Conservation (phyloP, 2,329 filamentous ascomycete species). For the Ilyonectria mors-panacis region DNA sequence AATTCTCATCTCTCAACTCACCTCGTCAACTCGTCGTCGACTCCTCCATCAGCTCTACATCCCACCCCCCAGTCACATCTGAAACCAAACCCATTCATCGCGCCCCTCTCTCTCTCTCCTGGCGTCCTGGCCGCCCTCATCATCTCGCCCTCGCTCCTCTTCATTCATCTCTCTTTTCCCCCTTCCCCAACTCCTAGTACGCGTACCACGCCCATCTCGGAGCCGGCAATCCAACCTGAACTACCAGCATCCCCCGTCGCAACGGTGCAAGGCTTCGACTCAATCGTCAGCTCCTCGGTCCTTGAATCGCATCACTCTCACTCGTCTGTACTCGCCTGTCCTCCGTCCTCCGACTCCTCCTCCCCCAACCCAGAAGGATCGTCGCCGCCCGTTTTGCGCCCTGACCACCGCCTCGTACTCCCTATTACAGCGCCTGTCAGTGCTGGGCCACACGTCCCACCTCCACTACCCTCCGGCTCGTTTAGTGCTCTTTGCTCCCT, state of each 20-base stretch:
- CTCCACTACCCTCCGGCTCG: neutral
- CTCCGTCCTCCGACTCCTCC: neutral
- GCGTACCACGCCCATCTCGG: neutral
- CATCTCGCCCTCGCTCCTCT: slow-evolving; percentile 10
- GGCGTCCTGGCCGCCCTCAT: neutral
- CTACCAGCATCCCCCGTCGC: slow-evolving; percentile 1
- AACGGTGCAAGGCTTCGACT: neutral
- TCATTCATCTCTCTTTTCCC: slow-evolving; percentile 2
- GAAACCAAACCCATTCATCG: slow-evolving; percentile 28
- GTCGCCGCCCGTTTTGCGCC: slow-evolving; percentile 30
- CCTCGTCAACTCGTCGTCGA: neutral
- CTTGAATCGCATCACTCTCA: neutral
- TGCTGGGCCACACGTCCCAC: slow-evolving; percentile 7
- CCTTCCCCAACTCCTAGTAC: neutral
- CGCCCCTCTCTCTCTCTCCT: neutral
- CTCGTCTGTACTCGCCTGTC: too few species aligned
- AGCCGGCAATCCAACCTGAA: neutral
- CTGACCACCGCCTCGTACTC: slow-evolving; percentile 22
- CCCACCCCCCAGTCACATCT: slow-evolving; percentile 27
- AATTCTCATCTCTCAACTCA: neutral
- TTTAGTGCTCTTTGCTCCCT: neutral
- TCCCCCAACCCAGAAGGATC: slow-evolving; percentile 14
- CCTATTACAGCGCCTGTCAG: slow-evolving; percentile 4
- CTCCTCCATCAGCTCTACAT: neutral
- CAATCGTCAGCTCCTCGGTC: slow-evolving; percentile 5